Percentiles rank a stretch among this genome's conserved stretches.
Conservation (phyloP, 192 early-diverging fungal species). For the Coemansia sp. region DNA sequence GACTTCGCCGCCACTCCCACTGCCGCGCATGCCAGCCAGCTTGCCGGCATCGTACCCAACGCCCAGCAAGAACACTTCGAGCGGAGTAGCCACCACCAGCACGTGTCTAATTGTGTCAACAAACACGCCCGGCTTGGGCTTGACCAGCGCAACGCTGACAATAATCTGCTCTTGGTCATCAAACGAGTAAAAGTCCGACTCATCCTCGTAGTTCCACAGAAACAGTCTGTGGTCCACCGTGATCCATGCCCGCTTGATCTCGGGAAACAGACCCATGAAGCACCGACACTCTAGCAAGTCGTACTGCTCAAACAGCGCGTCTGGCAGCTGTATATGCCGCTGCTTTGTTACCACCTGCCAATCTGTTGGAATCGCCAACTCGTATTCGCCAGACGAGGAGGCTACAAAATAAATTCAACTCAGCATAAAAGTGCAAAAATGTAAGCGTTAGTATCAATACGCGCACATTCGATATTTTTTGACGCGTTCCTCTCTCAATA, state of each 20-base stretch:
- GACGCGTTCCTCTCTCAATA: neutral
- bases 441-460: neutral
- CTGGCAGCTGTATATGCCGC: slow-evolving; percentile 69
- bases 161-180: slow-evolving; percentile 92
- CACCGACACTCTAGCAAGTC: slow-evolving; percentile 72
- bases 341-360: slow-evolving; percentile 64
- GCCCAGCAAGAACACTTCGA: slow-evolving; percentile 82
- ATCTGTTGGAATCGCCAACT: slow-evolving; percentile 40
- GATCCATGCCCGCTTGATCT: slow-evolving; percentile 90
- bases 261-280: slow-evolving; percentile 91
- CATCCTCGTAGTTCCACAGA: slow-evolving; percentile 89
- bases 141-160: slow-evolving; percentile 78
- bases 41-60: slow-evolving; percentile 57
- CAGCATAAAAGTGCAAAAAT: neutral
- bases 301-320: slow-evolving; percentile 77
- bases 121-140: slow-evolving; percentile 78
- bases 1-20: slow-evolving; percentile 55
- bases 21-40: slow-evolving; percentile 18
- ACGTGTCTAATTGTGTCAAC: slow-evolving; percentile 80
- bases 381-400: slow-evolving; percentile 60
- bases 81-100: slow-evolving; percentile 82
- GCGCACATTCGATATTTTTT: neutral
- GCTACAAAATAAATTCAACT: slow-evolving; percentile 33
- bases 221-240: slow-evolving; percentile 87
- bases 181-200: slow-evolving; percentile 70